These are phyloP conservation scores for Margaritispora aquatica DNA, from an alignment of 495 filamentous ascomycete species.

Conservation along the genomic window DNA sequence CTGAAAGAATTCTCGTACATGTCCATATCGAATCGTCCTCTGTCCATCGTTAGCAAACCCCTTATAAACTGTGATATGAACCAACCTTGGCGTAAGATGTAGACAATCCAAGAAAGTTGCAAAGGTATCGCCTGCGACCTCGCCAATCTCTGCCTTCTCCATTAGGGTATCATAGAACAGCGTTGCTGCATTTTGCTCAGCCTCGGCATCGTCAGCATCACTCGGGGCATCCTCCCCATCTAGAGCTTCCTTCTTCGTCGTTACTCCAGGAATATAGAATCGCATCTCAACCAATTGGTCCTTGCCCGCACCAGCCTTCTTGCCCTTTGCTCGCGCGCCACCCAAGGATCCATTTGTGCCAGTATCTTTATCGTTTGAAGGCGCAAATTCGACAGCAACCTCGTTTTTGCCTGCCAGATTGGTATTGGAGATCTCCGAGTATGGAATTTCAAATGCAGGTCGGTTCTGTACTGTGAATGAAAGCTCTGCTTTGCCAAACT, in stretches of 20 bases:
- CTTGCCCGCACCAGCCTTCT: conserved; percentile 78
- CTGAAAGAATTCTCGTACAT: conserved; percentile 99
- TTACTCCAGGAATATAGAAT: conserved; percentile 95
- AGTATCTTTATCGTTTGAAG: conserved; percentile 56
- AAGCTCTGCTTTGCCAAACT: conserved; percentile 92
- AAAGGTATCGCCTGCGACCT: conserved; percentile 94
- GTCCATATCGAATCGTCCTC: conserved; percentile 99
- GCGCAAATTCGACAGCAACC: conserved; percentile 88
- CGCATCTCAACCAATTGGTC: conserved; percentile 98
- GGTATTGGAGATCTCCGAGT: conserved; percentile 95
- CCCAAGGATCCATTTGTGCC: conserved; percentile 70
- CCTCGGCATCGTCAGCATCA: conserved; percentile 59
- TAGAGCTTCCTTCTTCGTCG: conserved; percentile 73
- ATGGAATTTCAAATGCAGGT: conserved; percentile 95
- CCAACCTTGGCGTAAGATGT: conserved; percentile 91
- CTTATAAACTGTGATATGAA: conserved; percentile 4
- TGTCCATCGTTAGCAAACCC: conserved; percentile 37
- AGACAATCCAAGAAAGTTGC: conserved; percentile 96
- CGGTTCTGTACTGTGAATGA: conserved; percentile 95
- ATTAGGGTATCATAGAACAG: conserved; percentile 96
- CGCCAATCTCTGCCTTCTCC: conserved; percentile 98
- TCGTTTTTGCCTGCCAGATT: conserved; percentile 98
- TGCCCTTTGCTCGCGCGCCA: conserved; percentile 71
- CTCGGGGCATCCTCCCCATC: conserved; percentile 64
- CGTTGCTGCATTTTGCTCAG: conserved; percentile 89